phyloP scores from a whole-genome alignment of 2,329 filamentous ascomycete genomes.

The Sporothrix pseudoabietina region DNA sequence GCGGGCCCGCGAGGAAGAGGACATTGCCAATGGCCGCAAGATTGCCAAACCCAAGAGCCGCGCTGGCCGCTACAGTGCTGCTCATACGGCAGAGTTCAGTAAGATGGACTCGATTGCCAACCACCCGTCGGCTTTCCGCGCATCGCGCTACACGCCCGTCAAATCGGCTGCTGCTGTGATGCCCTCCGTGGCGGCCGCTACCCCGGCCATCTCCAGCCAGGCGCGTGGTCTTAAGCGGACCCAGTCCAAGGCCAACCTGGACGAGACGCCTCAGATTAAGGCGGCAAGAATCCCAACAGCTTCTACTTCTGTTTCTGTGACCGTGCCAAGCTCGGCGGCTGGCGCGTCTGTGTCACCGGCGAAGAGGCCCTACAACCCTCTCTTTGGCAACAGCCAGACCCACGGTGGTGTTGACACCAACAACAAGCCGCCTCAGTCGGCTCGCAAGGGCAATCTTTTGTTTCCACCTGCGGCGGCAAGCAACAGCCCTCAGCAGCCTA shows the following conservation, averaged over 20 bases:
- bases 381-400: slow-evolving; percentile 37
- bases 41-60: slow-evolving; percentile 81
- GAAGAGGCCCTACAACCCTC: slow-evolving; percentile 38
- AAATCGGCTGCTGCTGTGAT: slow-evolving; percentile 35
- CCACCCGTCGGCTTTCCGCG: slow-evolving; percentile 77
- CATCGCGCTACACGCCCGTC: slow-evolving; percentile 57
- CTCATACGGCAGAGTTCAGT: slow-evolving; percentile 85
- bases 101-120: slow-evolving; percentile 97
- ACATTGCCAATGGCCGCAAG: slow-evolving; percentile 57
- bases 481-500: slow-evolving; percentile 38
- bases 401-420: slow-evolving; percentile 38
- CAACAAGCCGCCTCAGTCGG: slow-evolving; percentile 31
- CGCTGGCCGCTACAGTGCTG: slow-evolving; percentile 76
- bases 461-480: slow-evolving; percentile 33
- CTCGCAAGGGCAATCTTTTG: slow-evolving; percentile 36
- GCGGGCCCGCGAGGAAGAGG: slow-evolving; percentile 47
- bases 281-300: slow-evolving; percentile 31
- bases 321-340: slow-evolving; percentile 5
- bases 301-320: no score
- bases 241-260: slow-evolving; percentile 61
- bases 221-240: slow-evolving; percentile 54
- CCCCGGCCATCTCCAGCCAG: slow-evolving; percentile 23
- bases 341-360: slow-evolving; percentile 32
- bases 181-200: slow-evolving; percentile 5
- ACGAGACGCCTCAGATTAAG: slow-evolving; percentile 53